Conservation (phyloP, 2,329 filamentous ascomycete species). For the Xylaria sp. region DNA sequence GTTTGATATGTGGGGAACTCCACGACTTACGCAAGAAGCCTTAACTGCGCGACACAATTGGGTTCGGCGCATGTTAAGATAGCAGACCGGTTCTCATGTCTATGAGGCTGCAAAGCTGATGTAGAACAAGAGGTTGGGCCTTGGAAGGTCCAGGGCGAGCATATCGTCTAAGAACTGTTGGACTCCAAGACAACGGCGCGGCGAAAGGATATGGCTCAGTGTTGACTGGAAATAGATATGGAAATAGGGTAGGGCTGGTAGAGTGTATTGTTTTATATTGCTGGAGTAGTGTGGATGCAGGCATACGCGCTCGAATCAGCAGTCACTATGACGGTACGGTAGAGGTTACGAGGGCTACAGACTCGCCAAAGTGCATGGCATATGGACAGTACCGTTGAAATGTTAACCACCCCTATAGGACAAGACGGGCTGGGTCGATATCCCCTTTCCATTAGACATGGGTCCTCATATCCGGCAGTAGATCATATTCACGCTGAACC, state of each 20-base stretch:
- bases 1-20: slow-evolving; percentile 15
- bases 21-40: slow-evolving; percentile 11
- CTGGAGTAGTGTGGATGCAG: background rate
- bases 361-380: too few species aligned
- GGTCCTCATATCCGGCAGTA: slow-evolving; percentile 19
- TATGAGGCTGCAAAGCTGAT: background rate
- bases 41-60: slow-evolving; percentile 14
- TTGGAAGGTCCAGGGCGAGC: too few species aligned
- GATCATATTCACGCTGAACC: slow-evolving; percentile 25
- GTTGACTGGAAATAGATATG: too few species aligned
- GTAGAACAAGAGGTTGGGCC: too few species aligned
- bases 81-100: background rate
- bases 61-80: slow-evolving; percentile 19
- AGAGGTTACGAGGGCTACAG: background rate
- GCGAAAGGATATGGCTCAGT: too few species aligned
- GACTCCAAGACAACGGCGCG: too few species aligned
- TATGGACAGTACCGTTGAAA: background rate
- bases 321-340: background rate
- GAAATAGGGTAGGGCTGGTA: too few species aligned
- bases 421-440: slow-evolving; percentile 1
- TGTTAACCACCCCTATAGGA: slow-evolving; percentile 7
- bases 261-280: too few species aligned
- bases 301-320: background rate
- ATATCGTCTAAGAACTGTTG: too few species aligned
- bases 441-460: slow-evolving; percentile 2